These are phyloP conservation scores for Lanmaoa rubissima DNA, from an alignment of 768 basidiomycete species.

Conservation along the genomic window DNA sequence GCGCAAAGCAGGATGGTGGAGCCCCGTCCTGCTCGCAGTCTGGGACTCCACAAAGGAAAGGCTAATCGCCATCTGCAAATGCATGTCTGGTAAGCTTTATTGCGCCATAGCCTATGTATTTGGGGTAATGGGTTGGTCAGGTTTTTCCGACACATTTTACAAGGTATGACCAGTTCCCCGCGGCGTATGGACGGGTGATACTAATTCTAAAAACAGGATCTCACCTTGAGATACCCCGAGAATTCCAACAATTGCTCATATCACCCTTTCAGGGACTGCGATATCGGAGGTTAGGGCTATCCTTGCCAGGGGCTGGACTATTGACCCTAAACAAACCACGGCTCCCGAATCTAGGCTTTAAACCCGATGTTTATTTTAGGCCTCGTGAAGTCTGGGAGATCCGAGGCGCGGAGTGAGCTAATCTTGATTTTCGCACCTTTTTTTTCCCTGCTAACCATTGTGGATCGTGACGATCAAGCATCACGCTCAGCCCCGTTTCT, in stretches of 20 bases:
- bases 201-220: constrained; percentile 41
- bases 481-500: constrained; percentile 85
- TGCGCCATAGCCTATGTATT: not conserved
- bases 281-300: constrained; percentile 53
- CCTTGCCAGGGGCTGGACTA: not conserved
- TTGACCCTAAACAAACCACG: not conserved
- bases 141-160: constrained; percentile 84
- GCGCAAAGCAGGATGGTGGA: constrained; percentile 90
- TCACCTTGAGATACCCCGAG: constrained; percentile 63
- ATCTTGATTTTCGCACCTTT: not conserved
- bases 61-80: constrained; percentile 82
- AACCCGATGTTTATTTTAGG: constrained; percentile 65
- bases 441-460: constrained; percentile 5
- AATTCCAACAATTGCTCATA: constrained; percentile 52
- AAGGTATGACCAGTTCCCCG: constrained; percentile 41
- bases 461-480: constrained; percentile 36
- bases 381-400: constrained; percentile 90
- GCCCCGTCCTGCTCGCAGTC: constrained; percentile 77
- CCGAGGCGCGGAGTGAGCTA: constrained; percentile 63
- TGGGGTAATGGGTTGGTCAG: constrained; percentile 35
- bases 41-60: constrained; percentile 63
- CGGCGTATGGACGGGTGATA: not conserved
- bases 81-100: constrained; percentile 68
- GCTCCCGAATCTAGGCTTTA: constrained; percentile 44
- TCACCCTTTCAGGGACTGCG: constrained; percentile 56